Percentiles rank a stretch among this genome's conserved stretches.
Conservation (phyloP, 2,329 filamentous ascomycete genomes). For the Amauroascus verrucosus region DNA sequence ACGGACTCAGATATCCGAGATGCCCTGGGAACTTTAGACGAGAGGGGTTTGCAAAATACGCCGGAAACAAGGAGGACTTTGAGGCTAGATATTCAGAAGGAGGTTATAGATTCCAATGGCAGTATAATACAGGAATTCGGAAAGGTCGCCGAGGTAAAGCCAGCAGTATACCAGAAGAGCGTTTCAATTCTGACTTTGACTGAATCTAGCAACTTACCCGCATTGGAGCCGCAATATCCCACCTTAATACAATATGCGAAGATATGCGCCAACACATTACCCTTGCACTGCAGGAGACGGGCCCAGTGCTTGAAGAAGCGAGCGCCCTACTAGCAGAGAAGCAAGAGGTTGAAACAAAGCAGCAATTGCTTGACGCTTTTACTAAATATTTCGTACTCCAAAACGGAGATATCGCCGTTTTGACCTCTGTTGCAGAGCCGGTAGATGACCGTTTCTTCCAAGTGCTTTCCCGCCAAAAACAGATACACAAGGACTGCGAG, state of each 20-base stretch:
- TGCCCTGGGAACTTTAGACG: slow-evolving; percentile 67
- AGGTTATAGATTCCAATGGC: slow-evolving; percentile 87
- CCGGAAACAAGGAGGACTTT: slow-evolving; percentile 68
- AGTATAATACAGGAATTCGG: slow-evolving; percentile 82
- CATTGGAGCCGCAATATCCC: slow-evolving; percentile 68
- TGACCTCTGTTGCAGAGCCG: slow-evolving; percentile 70
- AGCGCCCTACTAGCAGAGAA: slow-evolving; percentile 62
- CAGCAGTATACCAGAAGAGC: neutral
- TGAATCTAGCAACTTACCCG: slow-evolving; percentile 64
- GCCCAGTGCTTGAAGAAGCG: slow-evolving; percentile 66
- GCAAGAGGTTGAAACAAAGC: slow-evolving; percentile 65
- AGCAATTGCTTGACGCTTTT: slow-evolving; percentile 66
- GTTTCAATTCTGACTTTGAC: slow-evolving; percentile 10
- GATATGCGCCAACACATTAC: slow-evolving; percentile 70
- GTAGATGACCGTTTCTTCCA: slow-evolving; percentile 79
- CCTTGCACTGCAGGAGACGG: slow-evolving; percentile 64
- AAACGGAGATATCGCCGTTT: slow-evolving; percentile 62
- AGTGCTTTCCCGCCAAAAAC: slow-evolving; percentile 67
- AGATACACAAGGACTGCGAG: slow-evolving; percentile 79
- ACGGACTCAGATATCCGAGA: slow-evolving; percentile 86
- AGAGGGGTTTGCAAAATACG: slow-evolving; percentile 59
- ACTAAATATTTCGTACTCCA: slow-evolving; percentile 73
- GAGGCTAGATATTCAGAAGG: slow-evolving; percentile 74
- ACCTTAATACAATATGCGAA: slow-evolving; percentile 66
- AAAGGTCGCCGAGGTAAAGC: slow-evolving; percentile 69